Evolutionary conservation across 495 filamentous ascomycete genomes (phyloP), one percentile per base, ranked within the genome.

Genomic region (Talaromyces wortmannii): DNA sequence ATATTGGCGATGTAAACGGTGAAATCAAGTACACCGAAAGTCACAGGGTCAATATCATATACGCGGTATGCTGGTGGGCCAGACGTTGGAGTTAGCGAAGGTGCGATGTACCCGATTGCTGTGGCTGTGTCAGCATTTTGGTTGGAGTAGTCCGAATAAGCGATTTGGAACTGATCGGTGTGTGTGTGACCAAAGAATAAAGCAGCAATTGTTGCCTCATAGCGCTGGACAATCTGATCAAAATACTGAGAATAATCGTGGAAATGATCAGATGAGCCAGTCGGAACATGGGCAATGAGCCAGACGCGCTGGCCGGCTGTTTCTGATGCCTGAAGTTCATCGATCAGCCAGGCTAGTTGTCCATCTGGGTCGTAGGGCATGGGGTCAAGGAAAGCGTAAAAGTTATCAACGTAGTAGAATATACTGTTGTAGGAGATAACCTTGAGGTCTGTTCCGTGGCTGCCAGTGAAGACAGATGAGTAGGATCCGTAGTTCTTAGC

Each of bases 401-500:
- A 81, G 64, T 83, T 82, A 44, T 73, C 67, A 45, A 68, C 71
- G 59, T 83, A 82, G 68, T 79, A 83, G 60, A 82, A 70, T 55
- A 81, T 75, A 36, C 76, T 83, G 65, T 78, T 84, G 56, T 82
- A 70, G n/a, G 78, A 81, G 59, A 84, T 82, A 46, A 84, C 68
- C 13, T 77, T 69, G 4, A 84, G 69, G 11, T 73, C 71, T 8
- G 36, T 40, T 8, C 36, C 36, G 13, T 40, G 13, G 18, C 64
- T 65, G 49, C 63, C 59, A 7, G 69, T 66, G 45, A 75, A 67
- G 31, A 69, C 62, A 12, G 65, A 68, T 4, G 79, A 79, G 55
- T 83, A 84, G 3, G 70, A 70, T 18, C 77, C 81, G 43, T 77
- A 76, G 32, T 77, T 61, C 29, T 48, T 49, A 36, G 63, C 58